Evolutionary conservation across 345 rosid species (phyloP).

Genomic region (Corchorus capsularis): DNA sequence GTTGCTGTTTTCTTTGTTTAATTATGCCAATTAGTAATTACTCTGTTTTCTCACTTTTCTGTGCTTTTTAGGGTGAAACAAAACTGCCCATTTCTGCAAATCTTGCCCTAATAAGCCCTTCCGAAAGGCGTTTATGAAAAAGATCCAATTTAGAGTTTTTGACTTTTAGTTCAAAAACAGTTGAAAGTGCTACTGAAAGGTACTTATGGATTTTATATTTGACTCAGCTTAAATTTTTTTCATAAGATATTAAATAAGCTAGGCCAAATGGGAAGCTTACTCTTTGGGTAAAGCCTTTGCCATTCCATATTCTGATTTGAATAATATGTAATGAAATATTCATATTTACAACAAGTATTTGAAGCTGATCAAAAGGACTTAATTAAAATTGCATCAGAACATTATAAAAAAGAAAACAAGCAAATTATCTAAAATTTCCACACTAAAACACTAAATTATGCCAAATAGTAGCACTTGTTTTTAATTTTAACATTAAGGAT

Average conservation of each 20-base stretch:
- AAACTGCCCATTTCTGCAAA: not conserved
- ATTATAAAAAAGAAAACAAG: constrained; percentile 12
- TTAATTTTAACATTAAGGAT: constrained; percentile 30
- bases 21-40: too few relatives aligned
- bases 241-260: too few relatives aligned
- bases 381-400: constrained; percentile 10
- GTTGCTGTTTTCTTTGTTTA: too few relatives aligned
- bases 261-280: too few relatives aligned
- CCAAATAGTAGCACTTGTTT: not conserved
- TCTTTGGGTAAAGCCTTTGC: constrained; percentile 17
- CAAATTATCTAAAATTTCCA: not conserved
- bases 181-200: too few relatives aligned
- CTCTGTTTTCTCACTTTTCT: too few relatives aligned
- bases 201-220: too few relatives aligned
- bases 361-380: constrained; percentile 13
- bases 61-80: not conserved
- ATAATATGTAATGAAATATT: not conserved
- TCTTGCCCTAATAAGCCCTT: too few relatives aligned
- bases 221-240: too few relatives aligned
- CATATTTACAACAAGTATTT: constrained; percentile 33
- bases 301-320: not conserved
- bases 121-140: too few relatives aligned
- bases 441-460: constrained; percentile 1
- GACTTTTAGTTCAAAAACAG: too few relatives aligned
- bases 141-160: too few relatives aligned